Evolutionary conservation across 768 basidiomycete genomes (phyloP).

Genomic region (Pleurotus djamor): DNA sequence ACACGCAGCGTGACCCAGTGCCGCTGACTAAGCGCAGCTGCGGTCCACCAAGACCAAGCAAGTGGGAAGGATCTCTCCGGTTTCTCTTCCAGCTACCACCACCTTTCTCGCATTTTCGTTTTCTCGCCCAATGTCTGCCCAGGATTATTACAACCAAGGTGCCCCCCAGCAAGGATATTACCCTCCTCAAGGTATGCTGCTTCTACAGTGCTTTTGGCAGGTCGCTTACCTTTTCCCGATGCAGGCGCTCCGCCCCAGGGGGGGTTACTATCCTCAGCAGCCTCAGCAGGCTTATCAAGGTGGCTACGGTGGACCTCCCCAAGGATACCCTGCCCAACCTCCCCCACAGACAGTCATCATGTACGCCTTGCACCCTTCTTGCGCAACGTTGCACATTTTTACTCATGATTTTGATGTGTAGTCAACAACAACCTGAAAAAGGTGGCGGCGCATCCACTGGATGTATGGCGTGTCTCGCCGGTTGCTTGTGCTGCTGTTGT

Average conservation of each 20-base stretch:
- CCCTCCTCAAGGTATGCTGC: constrained; percentile 46
- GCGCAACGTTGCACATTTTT: not conserved
- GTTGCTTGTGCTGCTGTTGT: constrained; percentile 64
- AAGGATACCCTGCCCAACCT: constrained; percentile 40
- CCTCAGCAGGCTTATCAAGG: constrained; percentile 68
- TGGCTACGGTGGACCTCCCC: constrained; percentile 34
- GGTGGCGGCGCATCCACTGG: constrained; percentile 36
- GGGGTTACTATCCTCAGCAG: constrained; percentile 52
- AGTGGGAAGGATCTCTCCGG: not conserved
- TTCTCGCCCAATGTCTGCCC: constrained; percentile 56
- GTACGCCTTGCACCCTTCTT: constrained; percentile 31
- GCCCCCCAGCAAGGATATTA: constrained; percentile 54
- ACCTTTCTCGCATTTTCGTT: constrained; percentile 11
- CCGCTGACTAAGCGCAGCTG: constrained; percentile 9
- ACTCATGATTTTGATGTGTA: constrained; percentile 8
- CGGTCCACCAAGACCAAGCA: constrained; percentile 21
- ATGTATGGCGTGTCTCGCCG: constrained; percentile 67
- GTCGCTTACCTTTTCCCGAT: constrained; percentile 1
- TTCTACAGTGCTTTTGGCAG: not conserved
- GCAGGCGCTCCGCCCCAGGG: constrained; percentile 16
- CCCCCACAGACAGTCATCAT: constrained; percentile 80
- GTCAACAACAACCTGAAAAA: constrained; percentile 56
- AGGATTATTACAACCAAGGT: constrained; percentile 65
- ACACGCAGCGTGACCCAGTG: too few species aligned
- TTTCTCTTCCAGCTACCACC: constrained; percentile 12